Base-by-base conservation (phyloP, 2,329 filamentous ascomycete species). In the Blastomyces emzantsi region DNA sequence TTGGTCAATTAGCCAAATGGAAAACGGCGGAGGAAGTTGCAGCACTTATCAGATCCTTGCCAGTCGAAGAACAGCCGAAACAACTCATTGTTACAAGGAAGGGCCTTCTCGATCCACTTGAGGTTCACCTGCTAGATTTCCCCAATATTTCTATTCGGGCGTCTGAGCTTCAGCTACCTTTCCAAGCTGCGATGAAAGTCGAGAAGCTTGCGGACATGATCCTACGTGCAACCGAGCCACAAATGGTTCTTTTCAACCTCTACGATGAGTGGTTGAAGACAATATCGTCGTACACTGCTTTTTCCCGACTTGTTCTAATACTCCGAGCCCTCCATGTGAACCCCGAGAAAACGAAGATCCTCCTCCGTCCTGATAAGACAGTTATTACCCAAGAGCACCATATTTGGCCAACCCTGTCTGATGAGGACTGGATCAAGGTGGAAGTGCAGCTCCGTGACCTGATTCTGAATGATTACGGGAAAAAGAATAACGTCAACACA, bases 141-240 rank as follows among this genome's bases (percentile, higher is more conserved):
- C 94, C 94, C 62, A 99, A 99, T 75, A 99, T 99, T 69, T 97
- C 94, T 2, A 99, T 99, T 70, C 90, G 94, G 69, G 94, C 94
- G 13, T 99, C 94, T 0, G 94, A 99, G 77, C 80, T 99, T 69
- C 94, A 99, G 76, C 82, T 99, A 67, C 94, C 94, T 1, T 99
- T 99, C 89, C 95, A 99, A 78, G 94, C 94, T 63, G 95, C 95
- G 0, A 99, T 99, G 93, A 99, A 99, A 83, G 92, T 99, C 1
- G 94, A 99, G 79, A 99, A 99, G 78, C 85, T 99, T 56, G 95
- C 93, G 69, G 95, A 99, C 78, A 97, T 99, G 93, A 99, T 99
- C 71, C 81, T 99, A 56, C 89, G 92, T 69, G 95, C 94, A 1
- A 99, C 94, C 0, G 94, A 97, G 75, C 94, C 94, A n/a, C 94